Percentiles rank a stretch among this genome's conserved stretches.
Conservation (phyloP, 1,139 yeast genomes). For the Geotrichum armillariae region DNA sequence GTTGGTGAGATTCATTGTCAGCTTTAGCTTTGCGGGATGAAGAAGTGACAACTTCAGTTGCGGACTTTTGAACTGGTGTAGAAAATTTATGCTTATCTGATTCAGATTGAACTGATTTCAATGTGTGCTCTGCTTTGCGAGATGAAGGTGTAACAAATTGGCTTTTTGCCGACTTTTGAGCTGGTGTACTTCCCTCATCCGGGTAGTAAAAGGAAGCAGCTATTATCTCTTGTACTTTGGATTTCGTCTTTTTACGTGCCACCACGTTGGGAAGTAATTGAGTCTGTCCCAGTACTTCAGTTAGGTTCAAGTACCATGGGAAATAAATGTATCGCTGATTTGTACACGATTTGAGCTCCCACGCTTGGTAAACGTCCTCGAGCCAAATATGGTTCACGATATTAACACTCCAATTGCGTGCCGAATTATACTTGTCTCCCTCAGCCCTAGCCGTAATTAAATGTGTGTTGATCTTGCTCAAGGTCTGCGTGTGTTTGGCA, state of each 20-base stretch:
- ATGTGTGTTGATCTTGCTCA: constrained; percentile 42
- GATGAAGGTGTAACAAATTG: background rate
- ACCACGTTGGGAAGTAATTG: too few species aligned
- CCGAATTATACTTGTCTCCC: constrained; percentile 78
- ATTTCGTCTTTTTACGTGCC: too few species aligned
- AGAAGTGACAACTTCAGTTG: background rate
- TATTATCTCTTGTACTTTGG: too few species aligned
- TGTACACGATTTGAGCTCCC: constrained; percentile 53
- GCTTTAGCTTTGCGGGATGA: too few species aligned
- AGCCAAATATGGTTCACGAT: constrained; percentile 85
- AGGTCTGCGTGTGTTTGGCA: constrained; percentile 50
- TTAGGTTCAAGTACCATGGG: constrained; percentile 34
- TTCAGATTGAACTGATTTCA: too few species aligned
- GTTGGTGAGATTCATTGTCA: constrained; percentile 1
- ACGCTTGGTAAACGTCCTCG: constrained; percentile 68
- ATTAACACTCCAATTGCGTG: constrained; percentile 57
- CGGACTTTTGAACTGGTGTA: background rate
- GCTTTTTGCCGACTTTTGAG: background rate
- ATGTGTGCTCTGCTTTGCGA: background rate
- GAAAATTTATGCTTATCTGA: too few species aligned
- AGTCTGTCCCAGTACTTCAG: background rate
- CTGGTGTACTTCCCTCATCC: background rate
- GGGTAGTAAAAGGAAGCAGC: too few species aligned
- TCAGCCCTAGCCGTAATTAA: constrained; percentile 64
- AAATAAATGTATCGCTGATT: constrained; percentile 50